Evolutionary conservation across 2,329 filamentous ascomycete genomes (phyloP).

Genomic region (Pyrenophora graminea): DNA sequence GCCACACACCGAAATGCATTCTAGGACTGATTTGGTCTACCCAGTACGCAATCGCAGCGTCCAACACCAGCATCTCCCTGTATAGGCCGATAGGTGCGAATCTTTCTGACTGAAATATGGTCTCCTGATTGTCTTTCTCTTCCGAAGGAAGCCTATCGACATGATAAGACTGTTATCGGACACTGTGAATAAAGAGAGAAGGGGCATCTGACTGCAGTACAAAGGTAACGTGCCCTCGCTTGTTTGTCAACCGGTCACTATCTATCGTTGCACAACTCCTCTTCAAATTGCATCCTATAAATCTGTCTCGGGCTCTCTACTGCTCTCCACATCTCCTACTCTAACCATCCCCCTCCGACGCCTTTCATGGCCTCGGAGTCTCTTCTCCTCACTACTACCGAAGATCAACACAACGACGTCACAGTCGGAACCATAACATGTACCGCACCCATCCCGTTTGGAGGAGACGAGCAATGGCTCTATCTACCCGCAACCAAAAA

Average conservation of each 20-base stretch:
- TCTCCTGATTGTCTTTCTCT: conserved; percentile 12
- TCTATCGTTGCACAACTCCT: background rate
- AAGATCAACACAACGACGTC: conserved; percentile 23
- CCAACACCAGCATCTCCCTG: conserved; percentile 4
- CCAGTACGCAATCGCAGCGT: conserved; percentile 1
- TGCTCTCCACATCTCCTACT: background rate
- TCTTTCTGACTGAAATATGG: conserved; percentile 2
- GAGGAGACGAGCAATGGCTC: conserved; percentile 49
- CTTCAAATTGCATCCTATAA: background rate
- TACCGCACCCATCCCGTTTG: conserved; percentile 49
- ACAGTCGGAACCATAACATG: conserved; percentile 39
- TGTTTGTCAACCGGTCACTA: background rate
- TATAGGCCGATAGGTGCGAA: conserved; percentile 13
- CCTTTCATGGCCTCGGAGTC: conserved; percentile 23
- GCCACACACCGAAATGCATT: conserved; percentile 1
- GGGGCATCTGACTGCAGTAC: conserved; percentile 11
- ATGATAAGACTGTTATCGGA: conserved; percentile 34
- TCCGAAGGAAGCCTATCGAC: conserved; percentile 37
- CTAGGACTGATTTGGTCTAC: background rate
- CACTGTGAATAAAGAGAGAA: conserved; percentile 25
- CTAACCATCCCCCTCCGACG: background rate
- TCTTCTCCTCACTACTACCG: conserved; percentile 15
- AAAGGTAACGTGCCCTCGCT: conserved; percentile 11
- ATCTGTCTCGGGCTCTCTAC: background rate
- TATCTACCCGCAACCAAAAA: conserved; percentile 48